Percentiles rank a stretch among this genome's conserved stretches.
phyloP scores from a whole-genome alignment of 495 filamentous ascomycete genomes.

The Aspergillus steynii region DNA sequence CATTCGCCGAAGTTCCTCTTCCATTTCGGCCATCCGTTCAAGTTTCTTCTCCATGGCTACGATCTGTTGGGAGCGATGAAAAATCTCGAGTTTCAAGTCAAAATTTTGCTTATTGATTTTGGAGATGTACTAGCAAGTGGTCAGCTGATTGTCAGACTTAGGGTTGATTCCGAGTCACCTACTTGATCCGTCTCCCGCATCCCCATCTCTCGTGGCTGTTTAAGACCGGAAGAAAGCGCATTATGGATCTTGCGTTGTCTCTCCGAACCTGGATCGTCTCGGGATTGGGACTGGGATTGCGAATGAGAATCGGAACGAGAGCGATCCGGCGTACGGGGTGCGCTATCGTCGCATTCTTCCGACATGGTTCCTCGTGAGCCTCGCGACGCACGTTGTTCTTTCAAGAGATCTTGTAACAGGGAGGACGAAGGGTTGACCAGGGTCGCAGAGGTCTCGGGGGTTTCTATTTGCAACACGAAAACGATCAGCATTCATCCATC shows the following conservation, averaged over 20 bases:
- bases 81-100: slow-evolving; percentile 82
- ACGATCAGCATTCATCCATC: slow-evolving; percentile 14
- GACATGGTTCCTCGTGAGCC: slow-evolving; percentile 29
- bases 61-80: slow-evolving; percentile 66
- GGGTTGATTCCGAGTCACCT: slow-evolving; percentile 10
- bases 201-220: slow-evolving; percentile 49
- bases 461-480: slow-evolving; percentile 20
- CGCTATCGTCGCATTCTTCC: slow-evolving; percentile 26
- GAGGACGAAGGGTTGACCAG: slow-evolving; percentile 47
- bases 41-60: slow-evolving; percentile 66
- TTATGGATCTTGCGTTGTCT: slow-evolving; percentile 35
- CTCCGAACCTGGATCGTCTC: slow-evolving; percentile 39
- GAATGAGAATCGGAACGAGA: slow-evolving; percentile 21
- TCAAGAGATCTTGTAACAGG: slow-evolving; percentile 48
- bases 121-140: slow-evolving; percentile 45
- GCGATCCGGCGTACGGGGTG: slow-evolving; percentile 34
- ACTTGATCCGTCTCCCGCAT: slow-evolving; percentile 53
- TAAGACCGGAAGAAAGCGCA: slow-evolving; percentile 24
- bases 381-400: slow-evolving; percentile 48
- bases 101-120: slow-evolving; percentile 87
- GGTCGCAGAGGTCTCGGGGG: slow-evolving; percentile 31
- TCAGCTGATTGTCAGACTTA: slow-evolving; percentile 12
- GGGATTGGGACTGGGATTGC: slow-evolving; percentile 24
- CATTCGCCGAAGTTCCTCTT: slow-evolving; percentile 67
- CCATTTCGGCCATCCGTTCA: slow-evolving; percentile 65